A percentile compares a stretch with the other conserved stretches of the same genome.
Evolutionary conservation across 2,329 filamentous ascomycete genomes (phyloP).

Genomic region (Aspergillus pseudoglaucus): DNA sequence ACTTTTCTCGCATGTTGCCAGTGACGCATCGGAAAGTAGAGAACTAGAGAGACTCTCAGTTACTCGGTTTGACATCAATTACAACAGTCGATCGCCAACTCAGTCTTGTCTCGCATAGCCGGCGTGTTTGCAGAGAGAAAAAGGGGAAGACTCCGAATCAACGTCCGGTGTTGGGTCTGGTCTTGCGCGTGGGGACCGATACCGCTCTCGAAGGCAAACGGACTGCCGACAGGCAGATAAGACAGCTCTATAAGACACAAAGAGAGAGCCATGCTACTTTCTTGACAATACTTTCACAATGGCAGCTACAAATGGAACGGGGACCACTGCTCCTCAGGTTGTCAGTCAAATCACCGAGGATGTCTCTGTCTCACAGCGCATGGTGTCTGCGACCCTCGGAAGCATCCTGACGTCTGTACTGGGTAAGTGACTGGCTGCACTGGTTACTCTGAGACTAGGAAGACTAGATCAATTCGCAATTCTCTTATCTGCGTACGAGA

Average conservation of each 20-base stretch:
- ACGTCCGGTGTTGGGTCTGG: constrained; percentile 20
- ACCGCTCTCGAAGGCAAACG: constrained; percentile 10
- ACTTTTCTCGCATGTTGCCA: constrained; percentile 2
- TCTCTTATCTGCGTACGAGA: neutral
- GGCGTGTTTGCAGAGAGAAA: neutral
- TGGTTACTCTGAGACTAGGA: neutral
- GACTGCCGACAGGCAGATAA: neutral
- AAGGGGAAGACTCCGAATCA: constrained; percentile 10
- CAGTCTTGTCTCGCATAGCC: neutral
- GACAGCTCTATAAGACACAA: constrained; percentile 6
- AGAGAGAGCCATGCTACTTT: constrained; percentile 24
- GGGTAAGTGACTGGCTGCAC: constrained; percentile 48
- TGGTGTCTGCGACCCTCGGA: constrained; percentile 87
- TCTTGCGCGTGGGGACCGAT: constrained; percentile 18
- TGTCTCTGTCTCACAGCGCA: constrained; percentile 80
- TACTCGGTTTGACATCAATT: too few species aligned
- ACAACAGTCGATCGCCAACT: neutral
- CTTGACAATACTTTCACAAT: constrained; percentile 30
- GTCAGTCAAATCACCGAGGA: constrained; percentile 31
- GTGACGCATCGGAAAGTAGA: neutral
- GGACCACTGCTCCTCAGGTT: constrained; percentile 11
- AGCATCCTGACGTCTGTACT: constrained; percentile 85
- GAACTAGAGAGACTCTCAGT: too few species aligned
- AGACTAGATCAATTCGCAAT: neutral
- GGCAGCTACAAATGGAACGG: constrained; percentile 24